Evolutionary conservation across 1,284 basidiomycete genomes (phyloP), one percentile per base, ranked within the genome.

Genomic region (Xerocomus nothofagi): DNA sequence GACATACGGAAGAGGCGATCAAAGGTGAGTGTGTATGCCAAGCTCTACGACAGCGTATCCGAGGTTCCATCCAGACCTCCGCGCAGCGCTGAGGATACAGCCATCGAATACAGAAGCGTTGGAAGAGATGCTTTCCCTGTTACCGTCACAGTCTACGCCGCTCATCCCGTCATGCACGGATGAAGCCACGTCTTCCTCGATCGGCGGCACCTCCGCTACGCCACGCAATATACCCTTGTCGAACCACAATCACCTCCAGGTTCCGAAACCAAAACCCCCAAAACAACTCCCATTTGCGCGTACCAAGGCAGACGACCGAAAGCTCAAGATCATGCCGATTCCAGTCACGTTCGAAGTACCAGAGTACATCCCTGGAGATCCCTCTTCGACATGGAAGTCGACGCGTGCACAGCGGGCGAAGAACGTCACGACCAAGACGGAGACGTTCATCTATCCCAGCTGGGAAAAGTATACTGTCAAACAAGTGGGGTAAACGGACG

Each of bases 391-490:
- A 20, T 39, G 38, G 40, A 65, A 56, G 46, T 50, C 51, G 30
- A 66, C 55, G 27, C 59, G 56, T 23, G 68, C 60, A 37, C 63
- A 67, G 34, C 69, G 61, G 46, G 57, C 64, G 47, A 69, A 69
- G 55, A 69, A 66, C 49, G 70, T 74, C 51, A 70, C 69, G 45
- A 72, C 73, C 61, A 68, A 70, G 59, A 61, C 69, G 29, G 75
- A 81, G 62, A 72, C 75, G 45, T 73, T 78, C 42, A 56, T 71
- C 15, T 81, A 79, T 61, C 81, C 82, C 23, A 78, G 75, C 46
- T 86, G 84, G 83, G 76, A 84, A 62, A 71, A 80, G 47, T 85
- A 84, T 62, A 65, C 75, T 32, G 74, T 85, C 34, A 74, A 73
- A 54, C 71, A 68, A 46, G 66, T 66, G 14, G 70, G 68, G 41